Conservation (phyloP, 768 basidiomycete species). For the Lentinula sp. region DNA sequence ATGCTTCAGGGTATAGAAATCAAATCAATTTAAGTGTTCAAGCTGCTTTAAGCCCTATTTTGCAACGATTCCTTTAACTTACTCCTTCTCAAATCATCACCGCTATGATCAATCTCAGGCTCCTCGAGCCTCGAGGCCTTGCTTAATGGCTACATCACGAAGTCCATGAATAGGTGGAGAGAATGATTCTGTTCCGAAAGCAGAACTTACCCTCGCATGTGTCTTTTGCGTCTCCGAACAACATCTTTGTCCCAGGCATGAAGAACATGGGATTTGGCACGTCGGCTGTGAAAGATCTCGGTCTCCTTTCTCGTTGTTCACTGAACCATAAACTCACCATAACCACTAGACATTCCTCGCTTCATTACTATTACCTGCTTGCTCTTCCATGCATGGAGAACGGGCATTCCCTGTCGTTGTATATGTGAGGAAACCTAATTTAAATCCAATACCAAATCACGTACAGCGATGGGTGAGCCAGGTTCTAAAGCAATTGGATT, state of each 20-base stretch:
- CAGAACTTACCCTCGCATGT: conserved; percentile 54
- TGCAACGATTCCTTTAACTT: neutral
- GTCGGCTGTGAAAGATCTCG: conserved; percentile 47
- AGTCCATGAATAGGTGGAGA: neutral
- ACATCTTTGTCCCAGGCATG: conserved; percentile 85
- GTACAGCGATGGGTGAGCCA: conserved; percentile 74
- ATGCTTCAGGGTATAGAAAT: neutral
- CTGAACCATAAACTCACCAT: conserved; percentile 43
- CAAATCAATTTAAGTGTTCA: too few relatives aligned
- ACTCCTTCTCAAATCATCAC: neutral
- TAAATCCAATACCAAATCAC: neutral
- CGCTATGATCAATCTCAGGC: neutral
- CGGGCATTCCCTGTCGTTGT: conserved; percentile 69
- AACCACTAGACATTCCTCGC: conserved; percentile 82
- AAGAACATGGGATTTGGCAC: conserved; percentile 95
- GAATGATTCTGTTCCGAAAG: neutral
- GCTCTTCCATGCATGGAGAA: conserved; percentile 89
- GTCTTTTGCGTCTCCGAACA: conserved; percentile 89
- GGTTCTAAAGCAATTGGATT: conserved; percentile 87
- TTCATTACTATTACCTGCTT: conserved; percentile 93
- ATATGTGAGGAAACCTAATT: neutral
- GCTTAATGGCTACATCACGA: conserved; percentile 44
- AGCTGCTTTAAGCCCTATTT: too few relatives aligned
- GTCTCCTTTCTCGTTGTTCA: neutral
- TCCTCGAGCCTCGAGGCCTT: conserved; percentile 39